Evolutionary conservation across 108 stramenopile species (phyloP).

Genomic region (Aureococcus anophagefferens): DNA sequence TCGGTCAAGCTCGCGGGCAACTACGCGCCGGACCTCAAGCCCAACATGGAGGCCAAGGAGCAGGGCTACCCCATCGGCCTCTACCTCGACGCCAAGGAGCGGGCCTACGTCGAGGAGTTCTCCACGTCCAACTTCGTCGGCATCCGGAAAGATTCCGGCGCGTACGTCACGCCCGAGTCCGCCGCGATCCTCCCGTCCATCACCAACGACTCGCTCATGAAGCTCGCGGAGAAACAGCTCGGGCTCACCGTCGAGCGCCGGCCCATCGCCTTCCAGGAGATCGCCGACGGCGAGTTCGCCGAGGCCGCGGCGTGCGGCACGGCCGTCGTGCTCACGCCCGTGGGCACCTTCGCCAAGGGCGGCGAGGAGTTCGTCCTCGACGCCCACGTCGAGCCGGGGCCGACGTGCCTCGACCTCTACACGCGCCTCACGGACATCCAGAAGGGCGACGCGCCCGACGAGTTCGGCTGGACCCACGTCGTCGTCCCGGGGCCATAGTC

Average conservation of each 20-base stretch:
- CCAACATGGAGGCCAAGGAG: slow-evolving; percentile 87
- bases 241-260: slow-evolving; percentile 79
- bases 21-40: slow-evolving; percentile 94
- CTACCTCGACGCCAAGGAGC: slow-evolving; percentile 88
- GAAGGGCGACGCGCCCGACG: slow-evolving; percentile 80
- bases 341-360: slow-evolving; percentile 66
- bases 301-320: slow-evolving; percentile 96
- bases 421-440: slow-evolving; percentile 77
- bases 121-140: slow-evolving; percentile 96
- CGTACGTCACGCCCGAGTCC: slow-evolving; percentile 80
- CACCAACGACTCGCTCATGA: slow-evolving; percentile 93
- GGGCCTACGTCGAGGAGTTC: slow-evolving; percentile 86
- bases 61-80: slow-evolving; percentile 89
- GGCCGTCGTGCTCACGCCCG: slow-evolving; percentile 91
- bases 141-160: slow-evolving; percentile 62
- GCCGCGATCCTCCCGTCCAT: slow-evolving; percentile 80
- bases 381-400: slow-evolving; percentile 57
- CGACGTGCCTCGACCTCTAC: slow-evolving; percentile 69
- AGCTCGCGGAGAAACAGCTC: slow-evolving; percentile 73
- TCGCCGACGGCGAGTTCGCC: slow-evolving; percentile 55
- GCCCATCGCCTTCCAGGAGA: slow-evolving; percentile 65
- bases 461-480: slow-evolving; percentile 65
- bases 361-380: slow-evolving; percentile 43
- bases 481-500: too few relatives aligned
- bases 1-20: slow-evolving; percentile 94